Evolutionary conservation across 2,329 filamentous ascomycete genomes (phyloP).

Genomic region (Fusarium sp.): DNA sequence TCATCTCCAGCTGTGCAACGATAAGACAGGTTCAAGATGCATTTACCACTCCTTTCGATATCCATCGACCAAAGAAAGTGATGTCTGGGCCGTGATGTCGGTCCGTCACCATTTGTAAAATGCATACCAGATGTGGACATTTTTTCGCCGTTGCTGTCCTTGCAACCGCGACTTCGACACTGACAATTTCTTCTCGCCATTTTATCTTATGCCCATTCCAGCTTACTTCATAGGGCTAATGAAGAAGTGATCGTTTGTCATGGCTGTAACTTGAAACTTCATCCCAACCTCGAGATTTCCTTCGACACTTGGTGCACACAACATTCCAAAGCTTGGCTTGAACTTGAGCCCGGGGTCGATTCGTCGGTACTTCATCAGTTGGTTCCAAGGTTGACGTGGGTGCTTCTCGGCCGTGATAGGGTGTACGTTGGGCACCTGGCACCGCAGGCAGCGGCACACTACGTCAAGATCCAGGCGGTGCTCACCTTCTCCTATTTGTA

Average conservation of each 20-base stretch:
- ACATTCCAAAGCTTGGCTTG: constrained; percentile 76
- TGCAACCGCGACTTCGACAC: not conserved
- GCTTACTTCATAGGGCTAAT: constrained; percentile 47
- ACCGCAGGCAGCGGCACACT: constrained; percentile 69
- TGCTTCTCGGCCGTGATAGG: constrained; percentile 71
- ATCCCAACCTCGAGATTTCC: constrained; percentile 68
- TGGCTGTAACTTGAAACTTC: constrained; percentile 67
- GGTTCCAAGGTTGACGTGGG: constrained; percentile 70
- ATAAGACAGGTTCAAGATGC: too few relatives aligned
- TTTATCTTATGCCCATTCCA: not conserved
- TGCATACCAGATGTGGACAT: too few relatives aligned
- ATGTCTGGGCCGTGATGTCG: not conserved
- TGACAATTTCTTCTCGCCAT: not conserved
- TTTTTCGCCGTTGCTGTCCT: not conserved
- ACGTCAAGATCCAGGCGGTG: constrained; percentile 63
- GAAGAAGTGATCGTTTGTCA: constrained; percentile 65
- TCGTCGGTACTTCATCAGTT: constrained; percentile 69
- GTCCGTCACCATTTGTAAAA: not conserved
- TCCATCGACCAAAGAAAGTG: not conserved
- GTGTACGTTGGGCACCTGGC: constrained; percentile 74
- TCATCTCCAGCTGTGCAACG: not conserved
- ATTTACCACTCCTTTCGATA: too few relatives aligned
- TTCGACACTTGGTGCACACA: constrained; percentile 68
- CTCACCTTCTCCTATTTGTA: constrained; percentile 57
- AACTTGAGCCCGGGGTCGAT: constrained; percentile 71